phyloP scores from a whole-genome alignment of 257 asterid species.

The Nicotiana obtusifolia region DNA sequence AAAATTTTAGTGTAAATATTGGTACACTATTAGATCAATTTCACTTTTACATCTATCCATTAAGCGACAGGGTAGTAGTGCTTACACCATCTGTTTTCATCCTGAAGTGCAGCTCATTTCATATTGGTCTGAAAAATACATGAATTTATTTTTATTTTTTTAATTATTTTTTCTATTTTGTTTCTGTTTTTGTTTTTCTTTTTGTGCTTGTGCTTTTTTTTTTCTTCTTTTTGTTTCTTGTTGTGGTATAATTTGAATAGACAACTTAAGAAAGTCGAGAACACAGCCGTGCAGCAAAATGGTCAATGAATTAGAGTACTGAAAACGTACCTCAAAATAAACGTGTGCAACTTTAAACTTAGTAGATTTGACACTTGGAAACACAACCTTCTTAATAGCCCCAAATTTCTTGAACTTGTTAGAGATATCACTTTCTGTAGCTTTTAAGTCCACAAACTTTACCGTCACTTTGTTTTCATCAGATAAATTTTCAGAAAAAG shows the following conservation, averaged over 20 bases:
- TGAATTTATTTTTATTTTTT: not conserved
- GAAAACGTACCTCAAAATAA: slow-evolving; percentile 41
- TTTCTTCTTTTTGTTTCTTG: not conserved
- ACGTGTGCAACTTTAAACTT: slow-evolving; percentile 29
- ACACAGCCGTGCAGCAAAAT: not conserved
- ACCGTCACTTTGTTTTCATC: slow-evolving; percentile 32
- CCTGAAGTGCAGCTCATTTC: slow-evolving; percentile 2
- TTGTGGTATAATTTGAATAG: not conserved
- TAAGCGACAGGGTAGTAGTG: too few relatives aligned
- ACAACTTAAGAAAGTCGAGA: not conserved
- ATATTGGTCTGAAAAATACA: not conserved
- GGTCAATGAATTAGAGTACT: not conserved
- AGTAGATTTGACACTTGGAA: slow-evolving; percentile 16
- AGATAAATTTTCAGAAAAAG: slow-evolving; percentile 12
- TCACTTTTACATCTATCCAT: too few relatives aligned
- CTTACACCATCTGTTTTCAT: not conserved
- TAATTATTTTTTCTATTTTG: not conserved
- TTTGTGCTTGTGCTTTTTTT: not conserved
- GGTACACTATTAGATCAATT: not conserved
- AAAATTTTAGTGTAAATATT: not conserved
- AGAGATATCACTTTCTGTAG: not conserved
- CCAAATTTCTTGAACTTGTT: slow-evolving; percentile 24
- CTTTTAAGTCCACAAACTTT: slow-evolving; percentile 22
- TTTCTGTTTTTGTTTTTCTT: not conserved
- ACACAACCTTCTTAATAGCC: slow-evolving; percentile 30